Conservation (phyloP, 768 basidiomycete species). For the Naganishia onofrii region DNA sequence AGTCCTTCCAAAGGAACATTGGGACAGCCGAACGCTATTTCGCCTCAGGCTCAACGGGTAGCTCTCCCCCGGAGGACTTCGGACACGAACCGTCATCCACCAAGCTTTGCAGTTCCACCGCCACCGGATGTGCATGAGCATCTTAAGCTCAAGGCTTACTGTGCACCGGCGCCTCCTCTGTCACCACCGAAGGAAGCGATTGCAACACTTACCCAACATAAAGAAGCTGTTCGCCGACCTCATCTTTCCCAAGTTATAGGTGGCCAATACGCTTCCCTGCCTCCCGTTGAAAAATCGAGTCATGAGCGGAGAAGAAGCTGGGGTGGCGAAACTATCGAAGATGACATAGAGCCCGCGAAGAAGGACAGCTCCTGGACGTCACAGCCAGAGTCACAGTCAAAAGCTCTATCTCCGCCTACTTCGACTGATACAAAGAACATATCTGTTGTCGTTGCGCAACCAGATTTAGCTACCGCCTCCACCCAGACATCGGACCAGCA, state of each 20-base stretch:
- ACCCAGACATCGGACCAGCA: conserved; percentile 22
- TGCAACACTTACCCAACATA: conserved; percentile 22
- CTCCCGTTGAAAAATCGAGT: conserved; percentile 22
- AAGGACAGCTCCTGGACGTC: conserved; percentile 13
- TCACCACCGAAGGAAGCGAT: conserved; percentile 41
- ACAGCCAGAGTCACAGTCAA: conserved; percentile 12
- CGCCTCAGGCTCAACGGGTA: background rate
- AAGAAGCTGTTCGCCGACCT: conserved; percentile 7
- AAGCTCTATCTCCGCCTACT: conserved; percentile 8
- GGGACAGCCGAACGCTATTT: conserved; percentile 10
- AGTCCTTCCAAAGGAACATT: conserved; percentile 22
- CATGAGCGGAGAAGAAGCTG: conserved; percentile 48
- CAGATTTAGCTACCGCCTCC: background rate
- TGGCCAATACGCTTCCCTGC: conserved; percentile 41
- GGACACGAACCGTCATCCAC: conserved; percentile 29
- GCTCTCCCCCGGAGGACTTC: conserved; percentile 14
- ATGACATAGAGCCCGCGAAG: conserved; percentile 13
- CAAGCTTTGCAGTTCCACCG: conserved; percentile 34
- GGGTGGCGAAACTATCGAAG: conserved; percentile 39
- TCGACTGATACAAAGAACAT: background rate
- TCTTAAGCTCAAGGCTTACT: conserved; percentile 48
- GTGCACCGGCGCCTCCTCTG: conserved; percentile 48
- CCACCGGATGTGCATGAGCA: conserved; percentile 46
- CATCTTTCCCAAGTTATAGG: conserved; percentile 39
- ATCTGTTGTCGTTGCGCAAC: conserved; percentile 13